Conservation (phyloP, 2,329 filamentous ascomycete genomes). For the Alternaria gaisen region DNA sequence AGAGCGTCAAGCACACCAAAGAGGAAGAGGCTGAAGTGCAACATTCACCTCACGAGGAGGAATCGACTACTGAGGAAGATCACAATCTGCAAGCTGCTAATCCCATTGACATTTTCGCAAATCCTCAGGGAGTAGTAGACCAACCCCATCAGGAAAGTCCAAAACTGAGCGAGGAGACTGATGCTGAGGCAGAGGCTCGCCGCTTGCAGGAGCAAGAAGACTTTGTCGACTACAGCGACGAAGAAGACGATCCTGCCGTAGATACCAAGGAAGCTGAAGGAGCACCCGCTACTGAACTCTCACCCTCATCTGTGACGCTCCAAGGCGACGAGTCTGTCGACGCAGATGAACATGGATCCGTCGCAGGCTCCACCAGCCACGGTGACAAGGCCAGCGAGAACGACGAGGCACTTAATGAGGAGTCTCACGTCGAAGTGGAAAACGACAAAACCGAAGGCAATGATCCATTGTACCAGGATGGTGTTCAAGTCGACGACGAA, state of each 20-base stretch:
- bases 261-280: conserved; percentile 18
- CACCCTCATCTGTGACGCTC: conserved; percentile 46
- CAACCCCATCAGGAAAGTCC: conserved; percentile 1
- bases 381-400: conserved; percentile 8
- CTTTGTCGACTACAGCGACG: conserved; percentile 62
- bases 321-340: conserved; percentile 41
- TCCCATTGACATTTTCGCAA: background rate
- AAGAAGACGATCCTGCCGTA: conserved; percentile 35
- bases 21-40: background rate
- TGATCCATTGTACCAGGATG: conserved; percentile 29
- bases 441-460: conserved; percentile 22
- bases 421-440: conserved; percentile 3
- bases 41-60: conserved; percentile 3
- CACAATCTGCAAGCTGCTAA: conserved; percentile 3
- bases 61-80: background rate
- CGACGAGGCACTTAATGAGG: conserved; percentile 9
- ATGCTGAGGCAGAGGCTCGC: conserved; percentile 15
- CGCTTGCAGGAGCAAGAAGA: conserved; percentile 49
- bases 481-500: conserved; percentile 23
- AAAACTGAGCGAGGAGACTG: conserved; percentile 5
- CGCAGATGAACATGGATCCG: conserved; percentile 14
- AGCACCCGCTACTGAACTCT: conserved; percentile 22
- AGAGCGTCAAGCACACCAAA: conserved; percentile 1
- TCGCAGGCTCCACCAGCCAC: conserved; percentile 4
- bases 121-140: conserved; percentile 2